phyloP scores from a whole-genome alignment of 164 flowering plant species.

The Taxillus chinensis region DNA sequence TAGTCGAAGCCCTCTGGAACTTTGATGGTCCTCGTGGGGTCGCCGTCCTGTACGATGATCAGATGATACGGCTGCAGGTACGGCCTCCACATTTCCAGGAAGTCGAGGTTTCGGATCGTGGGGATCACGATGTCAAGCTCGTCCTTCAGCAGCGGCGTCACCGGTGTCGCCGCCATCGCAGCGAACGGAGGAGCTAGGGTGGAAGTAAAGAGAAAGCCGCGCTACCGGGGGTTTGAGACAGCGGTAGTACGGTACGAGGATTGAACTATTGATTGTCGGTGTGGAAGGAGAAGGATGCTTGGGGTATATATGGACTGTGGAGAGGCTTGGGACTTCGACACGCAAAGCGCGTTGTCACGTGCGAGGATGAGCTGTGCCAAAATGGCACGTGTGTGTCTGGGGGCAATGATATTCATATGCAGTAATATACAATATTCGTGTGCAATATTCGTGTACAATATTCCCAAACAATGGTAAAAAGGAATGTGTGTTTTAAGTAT shows the following conservation, averaged over 20 bases:
- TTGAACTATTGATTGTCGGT: too few relatives aligned
- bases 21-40: constrained; percentile 50
- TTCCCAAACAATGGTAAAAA: too few relatives aligned
- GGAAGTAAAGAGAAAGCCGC: neutral
- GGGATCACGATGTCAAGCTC: constrained; percentile 88
- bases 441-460: too few relatives aligned
- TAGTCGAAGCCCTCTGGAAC: constrained; percentile 93
- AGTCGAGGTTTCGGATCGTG: constrained; percentile 74
- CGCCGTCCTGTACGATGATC: constrained; percentile 82
- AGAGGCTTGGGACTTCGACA: too few relatives aligned
- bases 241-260: constrained; percentile 7
- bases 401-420: too few relatives aligned
- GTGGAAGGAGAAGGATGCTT: too few relatives aligned
- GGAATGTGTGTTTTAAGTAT: too few relatives aligned
- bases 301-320: too few relatives aligned
- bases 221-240: neutral
- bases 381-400: too few relatives aligned
- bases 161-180: constrained; percentile 13
- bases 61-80: constrained; percentile 45
- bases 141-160: constrained; percentile 51
- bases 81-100: constrained; percentile 17
- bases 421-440: too few relatives aligned
- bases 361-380: too few relatives aligned
- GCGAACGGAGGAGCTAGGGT: neutral
- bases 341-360: too few relatives aligned